Evolutionary conservation across 75 land plant genomes (phyloP).

Genomic region (Selaginella tamariscina): DNA sequence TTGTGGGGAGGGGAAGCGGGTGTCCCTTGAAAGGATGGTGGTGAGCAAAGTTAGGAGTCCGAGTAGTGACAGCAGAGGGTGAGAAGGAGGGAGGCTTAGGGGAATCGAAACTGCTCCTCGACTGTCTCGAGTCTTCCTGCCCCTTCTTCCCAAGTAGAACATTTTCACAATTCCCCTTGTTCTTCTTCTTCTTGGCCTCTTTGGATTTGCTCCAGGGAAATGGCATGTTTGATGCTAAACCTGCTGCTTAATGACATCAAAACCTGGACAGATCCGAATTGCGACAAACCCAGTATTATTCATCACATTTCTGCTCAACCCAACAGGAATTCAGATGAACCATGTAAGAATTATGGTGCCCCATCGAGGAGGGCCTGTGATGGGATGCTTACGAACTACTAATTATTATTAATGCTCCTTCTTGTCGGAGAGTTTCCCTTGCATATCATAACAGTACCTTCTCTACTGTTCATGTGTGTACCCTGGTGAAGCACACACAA

Average conservation of each 20-base stretch:
- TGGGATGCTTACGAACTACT: not conserved
- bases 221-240: not conserved
- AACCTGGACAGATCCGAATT: not conserved
- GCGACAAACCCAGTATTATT: not conserved
- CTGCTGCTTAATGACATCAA: not conserved
- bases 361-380: not conserved
- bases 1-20: not conserved
- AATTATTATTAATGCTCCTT: too few species aligned
- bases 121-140: not conserved
- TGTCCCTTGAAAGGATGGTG: not conserved
- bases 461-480: too few species aligned
- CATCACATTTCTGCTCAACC: not conserved
- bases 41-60: not conserved
- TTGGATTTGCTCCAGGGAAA: not conserved
- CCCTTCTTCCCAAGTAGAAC: conserved; percentile 1
- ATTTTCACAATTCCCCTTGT: not conserved
- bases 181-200: not conserved
- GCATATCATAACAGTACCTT: too few species aligned
- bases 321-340: not conserved
- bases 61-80: not conserved
- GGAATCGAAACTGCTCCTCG: not conserved
- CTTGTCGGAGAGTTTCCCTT: too few species aligned
- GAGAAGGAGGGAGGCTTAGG: not conserved
- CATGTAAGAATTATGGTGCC: not conserved
- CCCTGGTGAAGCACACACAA: too few species aligned